A percentile compares a stretch with the other conserved stretches of the same genome.
These are phyloP conservation scores for Noccaea bulbosa DNA, from an alignment of 345 rosid species.

Conservation along the genomic window DNA sequence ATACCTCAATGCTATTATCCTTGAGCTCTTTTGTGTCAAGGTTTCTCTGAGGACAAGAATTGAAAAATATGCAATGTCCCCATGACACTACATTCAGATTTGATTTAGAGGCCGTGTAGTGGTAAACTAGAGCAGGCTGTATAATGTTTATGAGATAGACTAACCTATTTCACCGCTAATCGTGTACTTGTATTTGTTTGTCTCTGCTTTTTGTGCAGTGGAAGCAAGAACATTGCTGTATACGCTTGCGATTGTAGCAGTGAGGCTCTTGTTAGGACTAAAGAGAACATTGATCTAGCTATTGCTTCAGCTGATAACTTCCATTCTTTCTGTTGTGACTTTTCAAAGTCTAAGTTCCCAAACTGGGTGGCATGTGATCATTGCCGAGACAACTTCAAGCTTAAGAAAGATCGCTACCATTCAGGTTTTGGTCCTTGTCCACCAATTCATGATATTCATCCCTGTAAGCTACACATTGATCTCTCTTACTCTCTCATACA, in stretches of 20 bases:
- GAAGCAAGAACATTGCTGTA: conserved; percentile 56
- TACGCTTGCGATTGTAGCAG: conserved; percentile 90
- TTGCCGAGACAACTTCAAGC: conserved; percentile 45
- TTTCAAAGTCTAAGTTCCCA: conserved; percentile 62
- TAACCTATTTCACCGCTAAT: not conserved
- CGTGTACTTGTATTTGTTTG: not conserved
- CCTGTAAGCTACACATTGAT: conserved; percentile 2
- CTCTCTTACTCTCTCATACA: not conserved
- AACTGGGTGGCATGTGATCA: conserved; percentile 60
- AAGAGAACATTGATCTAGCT: conserved; percentile 50
- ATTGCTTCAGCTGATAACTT: conserved; percentile 47
- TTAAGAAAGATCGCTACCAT: conserved; percentile 11
- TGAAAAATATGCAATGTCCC: too few relatives aligned
- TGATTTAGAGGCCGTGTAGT: not conserved
- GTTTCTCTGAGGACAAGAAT: too few relatives aligned
- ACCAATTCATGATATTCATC: not conserved
- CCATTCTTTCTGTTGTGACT: conserved; percentile 67
- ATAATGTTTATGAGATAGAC: not conserved
- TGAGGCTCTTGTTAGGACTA: conserved; percentile 69
- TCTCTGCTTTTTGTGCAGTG: conserved; percentile 50
- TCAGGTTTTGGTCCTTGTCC: conserved; percentile 40
- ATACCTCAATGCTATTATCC: too few relatives aligned
- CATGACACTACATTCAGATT: not conserved
- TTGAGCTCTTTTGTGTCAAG: too few relatives aligned
- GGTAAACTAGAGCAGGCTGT: not conserved